Conservation (phyloP, 202 grass and related monocot genomes). For the Schoenoplectus triqueter region DNA sequence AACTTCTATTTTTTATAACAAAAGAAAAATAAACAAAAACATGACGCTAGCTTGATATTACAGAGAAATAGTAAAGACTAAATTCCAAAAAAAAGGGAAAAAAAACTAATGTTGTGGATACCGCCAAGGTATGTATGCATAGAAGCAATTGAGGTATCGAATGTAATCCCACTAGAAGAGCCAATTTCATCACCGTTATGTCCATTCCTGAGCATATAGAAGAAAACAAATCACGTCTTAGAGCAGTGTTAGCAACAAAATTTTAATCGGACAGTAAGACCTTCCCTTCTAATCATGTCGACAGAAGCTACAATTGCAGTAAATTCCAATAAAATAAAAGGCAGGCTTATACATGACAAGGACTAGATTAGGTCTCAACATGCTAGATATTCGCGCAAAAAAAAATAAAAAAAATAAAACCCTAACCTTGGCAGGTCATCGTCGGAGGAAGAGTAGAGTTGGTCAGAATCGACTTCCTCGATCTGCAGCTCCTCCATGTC, state of each 20-base stretch:
- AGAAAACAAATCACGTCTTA: slow-evolving; percentile 24
- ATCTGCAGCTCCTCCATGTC: slow-evolving; percentile 82
- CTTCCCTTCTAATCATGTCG: background rate
- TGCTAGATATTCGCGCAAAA: background rate
- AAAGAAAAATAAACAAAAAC: slow-evolving; percentile 35
- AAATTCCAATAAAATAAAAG: slow-evolving; percentile 20
- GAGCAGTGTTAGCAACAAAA: background rate
- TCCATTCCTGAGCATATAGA: slow-evolving; percentile 41
- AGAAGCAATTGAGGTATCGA: slow-evolving; percentile 64
- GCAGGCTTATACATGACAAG: background rate
- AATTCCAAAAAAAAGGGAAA: slow-evolving; percentile 12
- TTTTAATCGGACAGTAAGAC: background rate
- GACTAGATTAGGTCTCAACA: background rate
- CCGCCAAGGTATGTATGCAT: slow-evolving; percentile 92
- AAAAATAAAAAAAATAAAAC: background rate
- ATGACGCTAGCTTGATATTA: background rate
- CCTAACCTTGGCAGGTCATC: slow-evolving; percentile 50
- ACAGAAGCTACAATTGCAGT: background rate
- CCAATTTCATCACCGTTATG: slow-evolving; percentile 41
- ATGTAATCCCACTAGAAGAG: slow-evolving; percentile 49
- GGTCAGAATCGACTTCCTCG: slow-evolving; percentile 54
- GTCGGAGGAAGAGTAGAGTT: slow-evolving; percentile 46
- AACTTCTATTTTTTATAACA: slow-evolving; percentile 63
- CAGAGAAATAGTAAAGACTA: background rate
- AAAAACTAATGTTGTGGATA: slow-evolving; percentile 43